Evolutionary conservation across 257 asterid genomes (phyloP).

Genomic region (Fraxinus quadrangulata): DNA sequence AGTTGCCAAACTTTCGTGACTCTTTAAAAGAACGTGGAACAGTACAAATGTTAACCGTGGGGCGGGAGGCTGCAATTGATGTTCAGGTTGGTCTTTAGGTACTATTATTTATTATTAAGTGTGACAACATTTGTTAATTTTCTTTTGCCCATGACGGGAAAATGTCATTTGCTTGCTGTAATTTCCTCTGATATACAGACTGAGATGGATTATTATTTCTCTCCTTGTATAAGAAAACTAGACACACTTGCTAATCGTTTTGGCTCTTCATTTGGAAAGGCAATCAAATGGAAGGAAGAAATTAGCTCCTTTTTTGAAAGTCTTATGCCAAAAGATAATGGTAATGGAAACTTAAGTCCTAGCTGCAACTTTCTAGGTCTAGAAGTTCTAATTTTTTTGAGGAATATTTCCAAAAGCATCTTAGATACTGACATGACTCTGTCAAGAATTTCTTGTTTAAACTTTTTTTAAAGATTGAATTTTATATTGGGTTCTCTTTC

Average conservation of each 20-base stretch:
- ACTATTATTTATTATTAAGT: slow-evolving; percentile 9
- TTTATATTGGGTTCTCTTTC: neutral
- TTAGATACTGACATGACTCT: slow-evolving; percentile 7
- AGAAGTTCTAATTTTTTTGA: neutral
- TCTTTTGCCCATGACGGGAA: slow-evolving; percentile 21
- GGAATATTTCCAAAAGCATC: neutral
- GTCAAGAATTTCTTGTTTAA: neutral
- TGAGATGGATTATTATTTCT: neutral
- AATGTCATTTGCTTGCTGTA: neutral
- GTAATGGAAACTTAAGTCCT: neutral
- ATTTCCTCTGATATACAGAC: neutral
- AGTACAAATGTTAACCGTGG: slow-evolving; percentile 90
- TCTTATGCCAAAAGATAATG: neutral
- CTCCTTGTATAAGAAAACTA: neutral
- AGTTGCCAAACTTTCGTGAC: slow-evolving; percentile 90
- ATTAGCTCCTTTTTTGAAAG: neutral
- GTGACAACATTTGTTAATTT: slow-evolving; percentile 12
- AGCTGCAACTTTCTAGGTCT: neutral
- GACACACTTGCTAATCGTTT: neutral
- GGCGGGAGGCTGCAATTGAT: slow-evolving; percentile 97
- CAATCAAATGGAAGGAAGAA: neutral
- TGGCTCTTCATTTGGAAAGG: neutral
- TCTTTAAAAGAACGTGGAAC: slow-evolving; percentile 88
- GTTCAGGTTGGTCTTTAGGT: slow-evolving; percentile 72
- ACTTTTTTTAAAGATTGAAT: neutral